Evolutionary conservation across 1,284 basidiomycete species (phyloP).

Genomic region (Trametes pubescens): DNA sequence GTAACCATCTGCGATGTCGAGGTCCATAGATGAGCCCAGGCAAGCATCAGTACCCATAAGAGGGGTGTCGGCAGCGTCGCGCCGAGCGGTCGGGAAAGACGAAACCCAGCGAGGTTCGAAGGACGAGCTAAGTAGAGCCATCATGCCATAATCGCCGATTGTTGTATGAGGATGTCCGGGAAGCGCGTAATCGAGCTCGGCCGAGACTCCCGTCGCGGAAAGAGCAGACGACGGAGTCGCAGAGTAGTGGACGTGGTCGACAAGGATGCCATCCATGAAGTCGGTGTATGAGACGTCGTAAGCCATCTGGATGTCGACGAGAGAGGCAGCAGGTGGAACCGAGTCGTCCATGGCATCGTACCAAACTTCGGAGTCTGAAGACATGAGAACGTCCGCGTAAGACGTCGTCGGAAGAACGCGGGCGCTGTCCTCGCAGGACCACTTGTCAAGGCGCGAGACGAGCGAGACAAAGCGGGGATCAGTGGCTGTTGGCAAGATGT

Average conservation of each 20-base stretch:
- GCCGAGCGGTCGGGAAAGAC: no score
- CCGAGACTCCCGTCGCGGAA: neutral
- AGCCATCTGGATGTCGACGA: constrained; percentile 1
- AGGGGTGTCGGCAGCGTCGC: no score
- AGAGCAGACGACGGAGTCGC: neutral
- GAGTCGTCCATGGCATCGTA: constrained; percentile 8
- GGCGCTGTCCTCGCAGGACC: constrained; percentile 1
- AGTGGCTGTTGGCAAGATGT: neutral
- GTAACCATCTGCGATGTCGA: no score
- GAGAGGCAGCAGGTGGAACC: neutral
- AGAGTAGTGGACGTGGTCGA: neutral
- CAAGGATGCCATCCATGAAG: neutral
- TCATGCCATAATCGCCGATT: no score
- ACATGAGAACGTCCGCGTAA: neutral
- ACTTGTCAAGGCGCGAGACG: constrained; percentile 10
- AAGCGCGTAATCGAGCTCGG: neutral
- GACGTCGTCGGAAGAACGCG: no score
- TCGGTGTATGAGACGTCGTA: neutral
- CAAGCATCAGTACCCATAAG: no score
- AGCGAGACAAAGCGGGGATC: neutral
- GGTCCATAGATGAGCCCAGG: no score
- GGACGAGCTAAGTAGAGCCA: no score
- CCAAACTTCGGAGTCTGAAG: constrained; percentile 1
- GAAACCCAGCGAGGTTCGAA: no score
- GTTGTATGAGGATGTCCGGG: neutral